phyloP scores from a whole-genome alignment of 345 rosid species.

The Brassica rapa region DNA sequence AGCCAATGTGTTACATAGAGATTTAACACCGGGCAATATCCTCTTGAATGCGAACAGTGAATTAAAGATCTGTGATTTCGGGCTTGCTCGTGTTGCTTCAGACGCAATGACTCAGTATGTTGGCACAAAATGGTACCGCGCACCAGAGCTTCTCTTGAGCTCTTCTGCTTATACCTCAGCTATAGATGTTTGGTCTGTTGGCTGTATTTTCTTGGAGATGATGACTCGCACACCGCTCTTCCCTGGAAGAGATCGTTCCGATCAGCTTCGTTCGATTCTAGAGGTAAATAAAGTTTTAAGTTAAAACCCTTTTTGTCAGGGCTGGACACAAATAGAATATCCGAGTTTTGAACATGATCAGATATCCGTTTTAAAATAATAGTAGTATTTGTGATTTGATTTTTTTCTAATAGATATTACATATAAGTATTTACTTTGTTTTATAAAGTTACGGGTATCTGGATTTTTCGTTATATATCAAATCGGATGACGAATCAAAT shows the following conservation, averaged over 20 bases:
- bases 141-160: conserved; percentile 81
- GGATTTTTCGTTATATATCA: too few relatives aligned
- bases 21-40: conserved; percentile 87
- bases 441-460: too few relatives aligned
- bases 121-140: conserved; percentile 90
- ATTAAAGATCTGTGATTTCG: conserved; percentile 91
- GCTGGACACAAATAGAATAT: not conserved
- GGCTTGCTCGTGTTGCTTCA: conserved; percentile 82
- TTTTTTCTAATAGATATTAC: too few relatives aligned
- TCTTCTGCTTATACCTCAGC: conserved; percentile 81
- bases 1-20: conserved; percentile 91
- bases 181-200: conserved; percentile 94
- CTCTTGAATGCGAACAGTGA: conserved; percentile 72
- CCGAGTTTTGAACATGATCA: not conserved
- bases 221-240: conserved; percentile 80
- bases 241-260: conserved; percentile 80
- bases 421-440: too few relatives aligned
- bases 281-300: conserved; percentile 54
- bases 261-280: conserved; percentile 80
- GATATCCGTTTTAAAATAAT: too few relatives aligned
- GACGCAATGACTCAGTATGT: conserved; percentile 89
- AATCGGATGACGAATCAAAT: too few relatives aligned
- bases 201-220: conserved; percentile 88
- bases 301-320: not conserved
- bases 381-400: too few relatives aligned